These are phyloP conservation scores for Alectoria sarmentosa DNA, from an alignment of 495 filamentous ascomycete genomes.

Conservation along the genomic window DNA sequence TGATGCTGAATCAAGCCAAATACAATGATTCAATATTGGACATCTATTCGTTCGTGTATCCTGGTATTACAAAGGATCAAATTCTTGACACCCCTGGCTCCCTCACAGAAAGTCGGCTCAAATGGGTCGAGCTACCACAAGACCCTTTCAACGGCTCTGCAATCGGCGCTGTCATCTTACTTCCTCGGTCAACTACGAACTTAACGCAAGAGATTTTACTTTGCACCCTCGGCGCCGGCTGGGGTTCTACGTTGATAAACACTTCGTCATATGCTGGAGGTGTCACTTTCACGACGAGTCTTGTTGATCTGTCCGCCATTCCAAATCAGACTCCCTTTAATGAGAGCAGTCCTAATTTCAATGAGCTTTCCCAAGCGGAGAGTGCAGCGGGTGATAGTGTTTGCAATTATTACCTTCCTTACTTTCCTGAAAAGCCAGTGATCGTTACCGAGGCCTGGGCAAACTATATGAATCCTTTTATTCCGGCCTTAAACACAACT, in stretches of 20 bases:
- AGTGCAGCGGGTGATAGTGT: not conserved
- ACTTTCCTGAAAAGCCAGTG: constrained; percentile 3
- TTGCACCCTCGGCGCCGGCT: constrained; percentile 13
- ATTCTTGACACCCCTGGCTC: not conserved
- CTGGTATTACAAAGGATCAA: not conserved
- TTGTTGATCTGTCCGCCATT: not conserved
- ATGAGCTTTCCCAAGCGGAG: not conserved
- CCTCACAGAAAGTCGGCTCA: not conserved
- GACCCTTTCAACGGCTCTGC: constrained; percentile 7
- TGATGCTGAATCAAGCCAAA: not conserved
- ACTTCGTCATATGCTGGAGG: not conserved
- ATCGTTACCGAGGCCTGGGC: constrained; percentile 15
- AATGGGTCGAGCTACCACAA: constrained; percentile 18
- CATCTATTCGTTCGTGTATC: constrained; percentile 1
- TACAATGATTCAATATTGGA: not conserved
- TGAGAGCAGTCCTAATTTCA: not conserved
- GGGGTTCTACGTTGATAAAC: constrained; percentile 7
- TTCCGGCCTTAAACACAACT: constrained; percentile 10
- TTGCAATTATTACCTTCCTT: not conserved
- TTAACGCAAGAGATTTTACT: not conserved
- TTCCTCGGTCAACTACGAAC: not conserved
- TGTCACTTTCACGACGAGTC: not conserved
- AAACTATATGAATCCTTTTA: constrained; percentile 17
- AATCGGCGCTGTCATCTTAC: constrained; percentile 16
- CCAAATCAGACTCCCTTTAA: not conserved